Evolutionary conservation across 2,329 filamentous ascomycete genomes (phyloP).

Genomic region (Stemphylium lycopersici): DNA sequence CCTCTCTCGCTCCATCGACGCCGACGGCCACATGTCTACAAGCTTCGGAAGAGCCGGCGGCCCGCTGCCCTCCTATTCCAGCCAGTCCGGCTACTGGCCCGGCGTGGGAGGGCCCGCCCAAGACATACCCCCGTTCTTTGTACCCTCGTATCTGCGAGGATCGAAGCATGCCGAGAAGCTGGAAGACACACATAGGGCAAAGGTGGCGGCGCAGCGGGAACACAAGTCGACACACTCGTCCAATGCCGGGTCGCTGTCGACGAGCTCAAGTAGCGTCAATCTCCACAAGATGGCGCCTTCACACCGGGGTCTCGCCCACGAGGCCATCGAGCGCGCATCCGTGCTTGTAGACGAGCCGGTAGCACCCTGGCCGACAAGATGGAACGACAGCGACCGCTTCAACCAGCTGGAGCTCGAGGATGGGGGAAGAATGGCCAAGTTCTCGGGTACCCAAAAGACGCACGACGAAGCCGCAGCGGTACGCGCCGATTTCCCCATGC

Average conservation of each 20-base stretch:
- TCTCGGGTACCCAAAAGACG: constrained; percentile 61
- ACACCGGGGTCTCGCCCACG: constrained; percentile 80
- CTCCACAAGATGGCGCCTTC: constrained; percentile 67
- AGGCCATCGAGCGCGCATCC: constrained; percentile 79
- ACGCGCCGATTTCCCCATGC: constrained; percentile 84
- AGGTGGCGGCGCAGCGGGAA: constrained; percentile 56
- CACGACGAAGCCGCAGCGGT: constrained; percentile 80
- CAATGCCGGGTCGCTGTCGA: constrained; percentile 57
- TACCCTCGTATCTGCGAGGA: constrained; percentile 80
- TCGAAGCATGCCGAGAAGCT: constrained; percentile 80
- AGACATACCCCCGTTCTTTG: constrained; percentile 67
- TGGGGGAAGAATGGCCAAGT: constrained; percentile 75
- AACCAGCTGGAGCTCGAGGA: constrained; percentile 73
- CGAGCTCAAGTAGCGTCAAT: constrained; percentile 63
- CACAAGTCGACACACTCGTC: constrained; percentile 52
- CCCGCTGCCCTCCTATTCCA: constrained; percentile 54
- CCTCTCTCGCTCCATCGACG: constrained; percentile 53
- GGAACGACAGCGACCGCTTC: constrained; percentile 81
- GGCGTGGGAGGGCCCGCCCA: constrained; percentile 30
- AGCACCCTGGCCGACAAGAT: constrained; percentile 78
- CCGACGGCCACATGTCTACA: constrained; percentile 55
- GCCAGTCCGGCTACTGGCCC: constrained; percentile 52
- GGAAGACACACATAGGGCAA: constrained; percentile 71
- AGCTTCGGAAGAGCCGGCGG: constrained; percentile 52
- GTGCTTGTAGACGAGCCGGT: constrained; percentile 64